Evolutionary conservation across 2,329 filamentous ascomycete genomes (phyloP).

Genomic region (Fusarium albidum): DNA sequence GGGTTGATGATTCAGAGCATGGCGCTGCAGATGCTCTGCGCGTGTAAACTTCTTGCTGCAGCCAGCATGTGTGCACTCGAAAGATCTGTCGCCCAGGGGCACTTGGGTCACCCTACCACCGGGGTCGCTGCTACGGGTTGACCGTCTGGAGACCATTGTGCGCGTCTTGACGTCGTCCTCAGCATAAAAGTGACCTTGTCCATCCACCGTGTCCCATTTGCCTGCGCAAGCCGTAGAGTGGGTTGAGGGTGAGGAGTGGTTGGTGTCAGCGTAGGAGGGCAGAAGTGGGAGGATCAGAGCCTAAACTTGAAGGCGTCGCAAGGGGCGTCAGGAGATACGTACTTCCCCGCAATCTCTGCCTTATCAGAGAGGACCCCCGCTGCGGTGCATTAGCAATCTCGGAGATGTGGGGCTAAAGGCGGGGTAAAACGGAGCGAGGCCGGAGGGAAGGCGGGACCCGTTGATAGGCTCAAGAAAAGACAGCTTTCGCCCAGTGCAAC

Average conservation of each 20-base stretch:
- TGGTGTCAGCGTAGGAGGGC: background rate
- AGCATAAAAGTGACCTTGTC: too few relatives aligned
- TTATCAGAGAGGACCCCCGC: too few relatives aligned
- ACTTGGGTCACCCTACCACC: too few relatives aligned
- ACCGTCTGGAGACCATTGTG: background rate
- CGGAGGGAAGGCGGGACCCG: too few relatives aligned
- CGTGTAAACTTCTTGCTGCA: conserved; percentile 64
- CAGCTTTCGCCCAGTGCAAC: too few relatives aligned
- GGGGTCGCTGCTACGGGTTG: background rate
- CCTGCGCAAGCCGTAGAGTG: background rate
- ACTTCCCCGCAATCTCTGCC: too few relatives aligned
- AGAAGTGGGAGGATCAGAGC: background rate
- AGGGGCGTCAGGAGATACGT: background rate
- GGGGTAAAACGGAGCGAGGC: too few relatives aligned
- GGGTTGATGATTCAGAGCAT: conserved; percentile 64
- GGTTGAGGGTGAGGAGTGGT: conserved; percentile 1
- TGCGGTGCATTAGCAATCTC: too few relatives aligned
- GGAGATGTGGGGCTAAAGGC: too few relatives aligned
- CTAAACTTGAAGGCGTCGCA: background rate
- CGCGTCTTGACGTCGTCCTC: background rate
- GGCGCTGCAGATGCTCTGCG: conserved; percentile 65
- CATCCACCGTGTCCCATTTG: too few relatives aligned
- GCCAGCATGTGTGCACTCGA: conserved; percentile 51
- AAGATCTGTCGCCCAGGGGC: conserved; percentile 29
- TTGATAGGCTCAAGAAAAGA: too few relatives aligned